Evolutionary conservation across 305 asterid genomes (phyloP).

Genomic region (Fraxinus xanthoxyloides): DNA sequence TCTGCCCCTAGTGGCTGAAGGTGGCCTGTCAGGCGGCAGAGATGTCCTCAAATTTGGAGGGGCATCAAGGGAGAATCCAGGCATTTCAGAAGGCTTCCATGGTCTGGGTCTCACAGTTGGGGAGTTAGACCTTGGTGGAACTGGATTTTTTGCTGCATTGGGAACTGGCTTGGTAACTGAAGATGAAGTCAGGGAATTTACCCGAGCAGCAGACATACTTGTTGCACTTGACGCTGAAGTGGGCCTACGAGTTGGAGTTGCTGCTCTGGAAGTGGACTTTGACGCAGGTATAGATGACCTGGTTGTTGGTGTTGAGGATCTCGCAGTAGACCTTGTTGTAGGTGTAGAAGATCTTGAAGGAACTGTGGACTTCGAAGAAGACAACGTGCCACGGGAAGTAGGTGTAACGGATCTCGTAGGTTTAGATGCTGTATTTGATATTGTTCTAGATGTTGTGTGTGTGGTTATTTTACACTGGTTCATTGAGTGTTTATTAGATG

Average conservation of each 20-base stretch:
- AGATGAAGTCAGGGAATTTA: conserved; percentile 43
- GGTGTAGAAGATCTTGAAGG: conserved; percentile 91
- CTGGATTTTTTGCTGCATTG: conserved; percentile 43
- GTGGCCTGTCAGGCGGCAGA: conserved; percentile 73
- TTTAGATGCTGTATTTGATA: conserved; percentile 43
- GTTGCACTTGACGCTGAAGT: conserved; percentile 35
- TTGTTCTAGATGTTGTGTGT: conserved; percentile 40
- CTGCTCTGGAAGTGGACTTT: conserved; percentile 65
- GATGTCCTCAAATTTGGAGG: conserved; percentile 95
- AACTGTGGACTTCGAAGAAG: conserved; percentile 57
- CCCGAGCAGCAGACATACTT: conserved; percentile 34
- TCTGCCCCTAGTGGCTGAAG: conserved; percentile 88
- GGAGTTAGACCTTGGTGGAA: conserved; percentile 65
- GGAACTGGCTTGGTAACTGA: conserved; percentile 43
- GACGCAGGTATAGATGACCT: conserved; percentile 59
- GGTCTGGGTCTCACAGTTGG: conserved; percentile 81
- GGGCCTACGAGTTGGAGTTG: conserved; percentile 85
- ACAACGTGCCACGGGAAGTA: conserved; percentile 55
- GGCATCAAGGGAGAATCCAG: conserved; percentile 90
- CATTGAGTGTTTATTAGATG: conserved; percentile 46
- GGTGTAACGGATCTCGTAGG: conserved; percentile 90
- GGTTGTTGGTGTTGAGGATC: conserved; percentile 86
- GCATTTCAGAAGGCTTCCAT: conserved; percentile 98
- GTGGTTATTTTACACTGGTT: conserved; percentile 47
- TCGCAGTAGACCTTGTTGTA: conserved; percentile 54